Evolutionary conservation across 768 basidiomycete genomes (phyloP).

Genomic region (Pholiota conissans): DNA sequence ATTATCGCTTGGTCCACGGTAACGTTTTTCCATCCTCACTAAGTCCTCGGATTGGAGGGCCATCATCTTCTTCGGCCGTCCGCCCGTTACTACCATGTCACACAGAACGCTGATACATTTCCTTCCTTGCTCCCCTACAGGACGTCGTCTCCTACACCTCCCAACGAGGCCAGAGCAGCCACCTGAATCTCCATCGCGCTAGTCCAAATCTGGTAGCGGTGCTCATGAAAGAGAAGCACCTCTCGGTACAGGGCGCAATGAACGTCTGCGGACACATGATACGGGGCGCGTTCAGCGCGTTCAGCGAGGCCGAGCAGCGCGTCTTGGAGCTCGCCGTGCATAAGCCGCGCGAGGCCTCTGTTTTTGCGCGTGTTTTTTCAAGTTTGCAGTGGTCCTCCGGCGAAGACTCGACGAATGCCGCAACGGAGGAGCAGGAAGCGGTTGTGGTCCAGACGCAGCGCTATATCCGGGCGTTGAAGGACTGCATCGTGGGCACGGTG

Average conservation of each 20-base stretch:
- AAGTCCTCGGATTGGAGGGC: conserved; percentile 4
- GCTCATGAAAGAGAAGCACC: conserved; percentile 41
- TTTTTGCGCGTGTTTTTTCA: conserved; percentile 13
- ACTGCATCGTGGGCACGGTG: conserved; percentile 57
- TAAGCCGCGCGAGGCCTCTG: not conserved
- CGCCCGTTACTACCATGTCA: not conserved
- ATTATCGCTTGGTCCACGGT: conserved; percentile 58
- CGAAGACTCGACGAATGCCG: not conserved
- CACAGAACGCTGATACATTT: not conserved
- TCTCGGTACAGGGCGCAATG: conserved; percentile 52
- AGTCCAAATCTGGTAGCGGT: conserved; percentile 54
- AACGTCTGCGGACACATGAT: conserved; percentile 39
- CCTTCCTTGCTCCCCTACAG: no score
- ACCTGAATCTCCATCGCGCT: no score
- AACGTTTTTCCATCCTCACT: conserved; percentile 19
- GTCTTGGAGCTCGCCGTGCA: conserved; percentile 15
- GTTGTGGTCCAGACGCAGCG: conserved; percentile 19
- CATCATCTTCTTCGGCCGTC: no score
- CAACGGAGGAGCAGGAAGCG: not conserved
- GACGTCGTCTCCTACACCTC: conserved; percentile 59
- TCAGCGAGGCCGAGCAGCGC: conserved; percentile 28
- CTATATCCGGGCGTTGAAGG: conserved; percentile 52
- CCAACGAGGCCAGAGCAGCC: conserved; percentile 28
- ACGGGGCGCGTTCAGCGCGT: conserved; percentile 35
- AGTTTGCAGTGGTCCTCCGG: not conserved